Base-by-base conservation (phyloP, 2,329 filamentous ascomycete genomes). In the Pleomassaria siparia region DNA sequence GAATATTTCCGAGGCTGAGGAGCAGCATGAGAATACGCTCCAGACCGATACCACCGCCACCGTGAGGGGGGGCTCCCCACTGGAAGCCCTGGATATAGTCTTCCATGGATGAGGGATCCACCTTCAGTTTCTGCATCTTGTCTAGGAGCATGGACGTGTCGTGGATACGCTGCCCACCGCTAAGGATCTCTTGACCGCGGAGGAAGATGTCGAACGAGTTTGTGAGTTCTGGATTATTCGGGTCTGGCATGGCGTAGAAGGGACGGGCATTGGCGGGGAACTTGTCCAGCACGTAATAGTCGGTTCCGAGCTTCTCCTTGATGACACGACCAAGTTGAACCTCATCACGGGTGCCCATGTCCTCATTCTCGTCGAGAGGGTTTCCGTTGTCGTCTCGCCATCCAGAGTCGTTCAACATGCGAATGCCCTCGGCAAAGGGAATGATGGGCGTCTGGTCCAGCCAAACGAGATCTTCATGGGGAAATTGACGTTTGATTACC, bases 171-270 rank as follows among this genome's bases (percentile, higher is more conserved):
- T 96, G 91, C 7, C 91, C 91, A 59, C 91, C 91, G 1, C 89
- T 92, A 37, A 92, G 85, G 47, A 96, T 94, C 69, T 96, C 91
- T 64, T 96, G 91, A 0, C 91, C 91, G 24, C 91, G 87, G 35
- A 96, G 81, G 74, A 96, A 96, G 48, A 96, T 95, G 67, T 96
- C 91, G 61, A 96, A 96, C 0, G 91, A 95, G 67, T 95, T 95
- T 42, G 91, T 96, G 67, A 85, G 83, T 26, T 80, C 78, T 11
- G 82, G 76, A 62, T 95, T 83, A 13, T 85, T 77, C 1, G 86
- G 81, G 53, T 95, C 89, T 22, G 86, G 86, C 81, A 95, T 91
- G 1, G 91, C 89, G 66, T 96, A 96, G 73, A 96, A 96, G 0
- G 91, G 91, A 35, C 91, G 83, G 2, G 89, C 91, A 6, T 84